A percentile compares a stretch with the other conserved stretches of the same genome.
These are phyloP conservation scores for Rhipidocladum racemiflorum DNA, from an alignment of 176 grass and related monocot genomes.

Conservation along the genomic window DNA sequence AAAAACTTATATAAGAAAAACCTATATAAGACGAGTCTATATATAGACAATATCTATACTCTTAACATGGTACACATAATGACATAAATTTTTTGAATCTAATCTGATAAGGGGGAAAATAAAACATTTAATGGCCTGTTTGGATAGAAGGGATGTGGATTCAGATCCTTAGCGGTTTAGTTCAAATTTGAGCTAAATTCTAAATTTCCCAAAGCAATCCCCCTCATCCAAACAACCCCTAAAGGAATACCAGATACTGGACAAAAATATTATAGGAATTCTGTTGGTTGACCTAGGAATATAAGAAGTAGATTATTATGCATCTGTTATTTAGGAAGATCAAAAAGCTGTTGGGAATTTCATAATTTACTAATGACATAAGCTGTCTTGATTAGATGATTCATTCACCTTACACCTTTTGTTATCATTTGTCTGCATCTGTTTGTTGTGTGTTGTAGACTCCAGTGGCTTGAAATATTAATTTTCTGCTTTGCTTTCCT, in stretches of 20 bases:
- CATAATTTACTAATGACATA: not conserved
- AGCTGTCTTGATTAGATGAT: not conserved
- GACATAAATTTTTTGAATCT: not conserved
- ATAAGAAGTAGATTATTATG: slow-evolving; percentile 14
- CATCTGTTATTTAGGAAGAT: not conserved
- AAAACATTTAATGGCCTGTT: not conserved
- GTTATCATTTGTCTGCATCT: slow-evolving; percentile 6
- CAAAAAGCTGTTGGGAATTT: not conserved
- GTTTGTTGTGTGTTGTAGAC: slow-evolving; percentile 2
- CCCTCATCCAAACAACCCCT: too few species aligned
- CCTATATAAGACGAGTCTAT: too few species aligned
- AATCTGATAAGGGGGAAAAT: not conserved
- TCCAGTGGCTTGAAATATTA: slow-evolving; percentile 6
- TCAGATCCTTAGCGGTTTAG: too few species aligned
- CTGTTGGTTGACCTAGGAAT: not conserved
- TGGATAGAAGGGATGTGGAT: too few species aligned
- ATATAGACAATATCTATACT: too few species aligned
- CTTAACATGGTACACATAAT: too few species aligned
- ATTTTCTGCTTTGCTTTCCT: not conserved
- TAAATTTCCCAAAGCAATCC: too few species aligned
- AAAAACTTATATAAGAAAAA: too few species aligned
- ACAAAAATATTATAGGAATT: not conserved
- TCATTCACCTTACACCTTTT: not conserved
- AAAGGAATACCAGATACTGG: not conserved
- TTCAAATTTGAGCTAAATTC: too few species aligned